A percentile compares a stretch with the other conserved stretches of the same genome.
phyloP scores from a whole-genome alignment of 2,329 filamentous ascomycete species.

The Penicillium sp. region DNA sequence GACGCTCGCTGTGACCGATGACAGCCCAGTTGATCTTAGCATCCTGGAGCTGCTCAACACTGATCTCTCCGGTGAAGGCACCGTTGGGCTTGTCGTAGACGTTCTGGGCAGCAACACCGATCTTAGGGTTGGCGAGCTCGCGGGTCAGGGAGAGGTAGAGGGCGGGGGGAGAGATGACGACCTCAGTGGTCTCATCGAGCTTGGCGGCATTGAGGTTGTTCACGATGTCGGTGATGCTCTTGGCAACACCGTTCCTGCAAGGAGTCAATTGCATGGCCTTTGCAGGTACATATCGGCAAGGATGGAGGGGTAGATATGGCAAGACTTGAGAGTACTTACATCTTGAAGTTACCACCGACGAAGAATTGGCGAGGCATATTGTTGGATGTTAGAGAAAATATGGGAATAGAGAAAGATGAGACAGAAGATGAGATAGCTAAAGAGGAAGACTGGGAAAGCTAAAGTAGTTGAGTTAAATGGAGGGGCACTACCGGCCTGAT shows the following conservation, averaged over 20 bases:
- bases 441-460: constrained; percentile 8
- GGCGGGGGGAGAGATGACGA: constrained; percentile 87
- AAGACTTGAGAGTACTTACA: constrained; percentile 59
- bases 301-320: constrained; percentile 30
- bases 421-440: constrained; percentile 10
- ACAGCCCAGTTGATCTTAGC: constrained; percentile 85
- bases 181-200: constrained; percentile 68
- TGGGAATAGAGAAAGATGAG: constrained; percentile 7
- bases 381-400: constrained; percentile 33
- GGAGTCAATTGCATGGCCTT: constrained; percentile 17
- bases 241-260: constrained; percentile 84
- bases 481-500: constrained; percentile 15
- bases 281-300: constrained; percentile 7
- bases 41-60: constrained; percentile 86
- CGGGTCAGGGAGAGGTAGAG: constrained; percentile 89
- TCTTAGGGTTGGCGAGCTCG: constrained; percentile 70
- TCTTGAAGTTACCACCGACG: constrained; percentile 99
- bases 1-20: constrained; percentile 92
- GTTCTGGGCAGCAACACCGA: constrained; percentile 93
- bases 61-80: constrained; percentile 96
- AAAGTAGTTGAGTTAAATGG: constrained; percentile 19
- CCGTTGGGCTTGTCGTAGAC: constrained; percentile 97
- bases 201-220: constrained; percentile 82
- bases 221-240: constrained; percentile 89
- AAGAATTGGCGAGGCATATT: constrained; percentile 96